Conservation (phyloP, 2,329 filamentous ascomycete genomes). For the Stemphylium lycopersici region DNA sequence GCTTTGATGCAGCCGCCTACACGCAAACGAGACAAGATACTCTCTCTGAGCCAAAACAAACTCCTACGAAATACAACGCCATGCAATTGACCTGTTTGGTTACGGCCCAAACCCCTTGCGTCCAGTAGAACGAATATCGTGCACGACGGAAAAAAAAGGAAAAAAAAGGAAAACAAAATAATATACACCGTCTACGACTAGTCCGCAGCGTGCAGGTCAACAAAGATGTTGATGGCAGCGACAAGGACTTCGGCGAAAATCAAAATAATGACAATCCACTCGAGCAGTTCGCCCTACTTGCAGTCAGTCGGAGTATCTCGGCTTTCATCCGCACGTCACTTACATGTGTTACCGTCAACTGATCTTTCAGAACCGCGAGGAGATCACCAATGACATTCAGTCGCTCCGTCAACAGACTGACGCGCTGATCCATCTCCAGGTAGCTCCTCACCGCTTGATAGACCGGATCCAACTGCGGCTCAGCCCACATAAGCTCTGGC, state of each 20-base stretch:
- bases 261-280: constrained; percentile 80
- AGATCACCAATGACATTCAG: constrained; percentile 93
- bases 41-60: not conserved
- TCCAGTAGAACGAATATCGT: constrained; percentile 19
- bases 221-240: constrained; percentile 90
- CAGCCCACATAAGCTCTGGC: constrained; percentile 97
- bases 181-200: constrained; percentile 42
- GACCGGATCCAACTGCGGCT: constrained; percentile 93
- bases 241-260: constrained; percentile 96
- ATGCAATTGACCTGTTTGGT: constrained; percentile 1
- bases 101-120: constrained; percentile 1
- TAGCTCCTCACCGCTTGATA: constrained; percentile 96
- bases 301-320: constrained; percentile 10
- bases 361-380: constrained; percentile 91
- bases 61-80: constrained; percentile 8
- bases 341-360: constrained; percentile 78
- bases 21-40: no score
- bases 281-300: constrained; percentile 54
- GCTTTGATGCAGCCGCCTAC: no score
- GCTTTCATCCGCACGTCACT: constrained; percentile 14
- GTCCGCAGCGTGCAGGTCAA: constrained; percentile 81
- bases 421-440: constrained; percentile 96
- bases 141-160: constrained; percentile 17
- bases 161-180: no score
- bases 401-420: constrained; percentile 85